Evolutionary conservation across 2,329 filamentous ascomycete species (phyloP).

Genomic region (Monilinia fructigena): DNA sequence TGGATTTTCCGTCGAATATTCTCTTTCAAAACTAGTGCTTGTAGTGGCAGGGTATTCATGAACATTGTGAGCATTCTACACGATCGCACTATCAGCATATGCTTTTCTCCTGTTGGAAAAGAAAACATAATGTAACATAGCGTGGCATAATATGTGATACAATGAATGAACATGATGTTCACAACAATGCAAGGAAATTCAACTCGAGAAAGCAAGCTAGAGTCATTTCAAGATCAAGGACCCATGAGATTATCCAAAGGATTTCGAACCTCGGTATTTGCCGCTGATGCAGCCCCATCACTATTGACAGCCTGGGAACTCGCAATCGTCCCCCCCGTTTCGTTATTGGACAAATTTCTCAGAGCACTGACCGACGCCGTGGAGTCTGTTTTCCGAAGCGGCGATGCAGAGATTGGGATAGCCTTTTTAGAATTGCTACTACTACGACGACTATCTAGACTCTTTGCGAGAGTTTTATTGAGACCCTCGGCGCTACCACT

Average conservation of each 20-base stretch:
- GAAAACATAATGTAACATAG: neutral
- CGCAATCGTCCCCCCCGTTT: neutral
- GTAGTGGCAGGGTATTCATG: neutral
- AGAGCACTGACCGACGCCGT: constrained; percentile 32
- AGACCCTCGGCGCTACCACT: constrained; percentile 65
- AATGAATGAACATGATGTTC: neutral
- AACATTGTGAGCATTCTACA: constrained; percentile 25
- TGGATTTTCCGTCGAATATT: neutral
- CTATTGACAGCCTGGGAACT: neutral
- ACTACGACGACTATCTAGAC: constrained; percentile 85
- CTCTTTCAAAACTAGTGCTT: neutral
- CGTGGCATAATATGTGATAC: neutral
- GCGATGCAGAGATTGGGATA: constrained; percentile 43
- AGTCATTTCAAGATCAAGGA: constrained; percentile 27
- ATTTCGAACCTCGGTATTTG: constrained; percentile 35
- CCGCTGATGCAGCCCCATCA: constrained; percentile 24
- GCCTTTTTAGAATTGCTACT: constrained; percentile 83
- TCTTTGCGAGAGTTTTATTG: constrained; percentile 78
- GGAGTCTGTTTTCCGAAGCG: constrained; percentile 32
- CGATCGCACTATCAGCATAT: constrained; percentile 32
- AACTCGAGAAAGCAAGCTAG: neutral
- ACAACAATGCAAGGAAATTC: neutral
- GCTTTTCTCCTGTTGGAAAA: neutral
- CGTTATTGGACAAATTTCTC: constrained; percentile 25
- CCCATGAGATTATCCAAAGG: constrained; percentile 37